These are phyloP conservation scores for Leccinellum rugosiceps DNA, from an alignment of 768 basidiomycete genomes.

Conservation along the genomic window DNA sequence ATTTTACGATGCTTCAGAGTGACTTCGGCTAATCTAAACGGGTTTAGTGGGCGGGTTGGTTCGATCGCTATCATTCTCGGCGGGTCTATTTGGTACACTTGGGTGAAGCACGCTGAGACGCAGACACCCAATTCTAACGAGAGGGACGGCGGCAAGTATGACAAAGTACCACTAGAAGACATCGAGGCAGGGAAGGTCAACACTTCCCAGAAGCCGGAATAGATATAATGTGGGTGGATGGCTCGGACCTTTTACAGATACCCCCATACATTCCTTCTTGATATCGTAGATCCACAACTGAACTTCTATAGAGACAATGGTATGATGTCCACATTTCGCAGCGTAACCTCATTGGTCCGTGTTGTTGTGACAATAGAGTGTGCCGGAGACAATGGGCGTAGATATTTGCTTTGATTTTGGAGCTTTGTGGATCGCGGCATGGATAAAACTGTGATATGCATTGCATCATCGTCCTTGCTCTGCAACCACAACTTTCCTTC, in stretches of 20 bases:
- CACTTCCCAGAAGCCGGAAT: slow-evolving; percentile 29
- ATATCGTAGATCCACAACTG: slow-evolving; percentile 6
- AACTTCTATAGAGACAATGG: slow-evolving; percentile 12
- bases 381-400: not conserved
- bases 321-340: not conserved
- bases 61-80: slow-evolving; percentile 79
- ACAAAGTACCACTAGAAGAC: slow-evolving; percentile 62
- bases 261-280: slow-evolving; percentile 8
- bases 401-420: not conserved
- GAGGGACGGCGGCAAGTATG: slow-evolving; percentile 40
- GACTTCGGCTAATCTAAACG: slow-evolving; percentile 1
- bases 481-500: slow-evolving; percentile 5
- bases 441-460: not conserved
- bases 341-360: slow-evolving; percentile 4
- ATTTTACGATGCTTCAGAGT: not conserved
- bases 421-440: slow-evolving; percentile 6
- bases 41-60: slow-evolving; percentile 66
- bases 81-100: slow-evolving; percentile 85
- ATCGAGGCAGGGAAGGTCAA: slow-evolving; percentile 47
- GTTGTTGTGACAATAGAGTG: not conserved
- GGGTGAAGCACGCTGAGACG: slow-evolving; percentile 78
- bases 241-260: slow-evolving; percentile 12
- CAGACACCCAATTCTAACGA: slow-evolving; percentile 35
- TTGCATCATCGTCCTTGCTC: slow-evolving; percentile 5
- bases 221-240: slow-evolving; percentile 5